Percentiles rank a stretch among this genome's conserved stretches.
Conservation (phyloP, 345 rosid genomes). For the Carallia pectinifolia region DNA sequence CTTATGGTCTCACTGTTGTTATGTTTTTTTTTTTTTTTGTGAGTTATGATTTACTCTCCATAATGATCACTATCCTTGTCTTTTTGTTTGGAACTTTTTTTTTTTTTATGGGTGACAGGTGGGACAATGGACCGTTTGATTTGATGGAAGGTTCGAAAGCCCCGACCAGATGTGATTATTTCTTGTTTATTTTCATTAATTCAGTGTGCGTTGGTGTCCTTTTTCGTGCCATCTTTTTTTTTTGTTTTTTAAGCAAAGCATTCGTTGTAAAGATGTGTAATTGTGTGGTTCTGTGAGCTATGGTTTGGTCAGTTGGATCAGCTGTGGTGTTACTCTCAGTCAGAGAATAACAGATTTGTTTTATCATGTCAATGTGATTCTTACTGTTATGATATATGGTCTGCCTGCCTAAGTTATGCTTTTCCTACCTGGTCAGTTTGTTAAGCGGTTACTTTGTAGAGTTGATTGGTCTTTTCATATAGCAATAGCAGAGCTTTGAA, state of each 20-base stretch:
- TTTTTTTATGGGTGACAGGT: background rate
- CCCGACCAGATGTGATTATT: background rate
- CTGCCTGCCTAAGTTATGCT: too few species aligned
- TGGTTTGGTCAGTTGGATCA: background rate
- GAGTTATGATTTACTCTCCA: too few species aligned
- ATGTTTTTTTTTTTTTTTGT: too few species aligned
- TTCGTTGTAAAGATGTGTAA: conserved; percentile 1
- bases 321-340: background rate
- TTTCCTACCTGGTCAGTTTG: too few species aligned
- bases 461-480: too few species aligned
- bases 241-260: background rate
- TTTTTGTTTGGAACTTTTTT: background rate
- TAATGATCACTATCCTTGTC: background rate
- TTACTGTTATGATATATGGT: too few species aligned
- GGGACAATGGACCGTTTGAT: conserved; percentile 1
- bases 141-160: background rate
- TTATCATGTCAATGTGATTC: too few species aligned
- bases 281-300: background rate
- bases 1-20: too few species aligned
- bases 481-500: too few species aligned
- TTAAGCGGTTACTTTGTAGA: too few species aligned
- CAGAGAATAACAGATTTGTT: background rate
- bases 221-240: background rate
- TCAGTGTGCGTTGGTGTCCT: background rate
- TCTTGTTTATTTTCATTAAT: too few species aligned